Evolutionary conservation across 2,329 filamentous ascomycete species (phyloP).

Genomic region (Lomentospora prolificans): DNA sequence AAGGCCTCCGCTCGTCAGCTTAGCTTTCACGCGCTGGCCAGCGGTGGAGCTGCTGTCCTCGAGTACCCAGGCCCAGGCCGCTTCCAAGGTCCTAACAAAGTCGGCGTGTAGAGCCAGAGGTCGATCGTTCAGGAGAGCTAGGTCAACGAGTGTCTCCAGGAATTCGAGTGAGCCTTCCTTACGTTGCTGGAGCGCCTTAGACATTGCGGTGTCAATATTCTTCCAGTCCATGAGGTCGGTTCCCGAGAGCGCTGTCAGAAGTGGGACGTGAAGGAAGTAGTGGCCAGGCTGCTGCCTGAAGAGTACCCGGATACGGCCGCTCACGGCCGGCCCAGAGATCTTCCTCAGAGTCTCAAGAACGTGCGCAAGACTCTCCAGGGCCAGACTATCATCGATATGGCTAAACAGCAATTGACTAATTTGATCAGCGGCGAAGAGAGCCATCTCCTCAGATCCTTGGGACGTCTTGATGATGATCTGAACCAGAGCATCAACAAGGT

Average conservation of each 20-base stretch:
- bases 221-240: slow-evolving; percentile 54
- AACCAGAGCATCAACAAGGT: slow-evolving; percentile 51
- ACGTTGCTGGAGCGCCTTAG: slow-evolving; percentile 60
- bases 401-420: slow-evolving; percentile 48
- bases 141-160: slow-evolving; percentile 68
- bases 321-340: slow-evolving; percentile 44
- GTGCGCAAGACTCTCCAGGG: slow-evolving; percentile 52
- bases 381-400: slow-evolving; percentile 42
- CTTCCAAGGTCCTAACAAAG: slow-evolving; percentile 73
- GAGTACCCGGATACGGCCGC: slow-evolving; percentile 43
- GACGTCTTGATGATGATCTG: slow-evolving; percentile 54
- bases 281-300: slow-evolving; percentile 48
- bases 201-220: slow-evolving; percentile 60
- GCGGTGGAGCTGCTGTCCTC: slow-evolving; percentile 57
- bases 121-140: slow-evolving; percentile 67
- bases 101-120: slow-evolving; percentile 75
- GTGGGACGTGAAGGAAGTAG: slow-evolving; percentile 45
- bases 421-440: slow-evolving; percentile 48
- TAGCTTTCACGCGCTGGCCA: slow-evolving; percentile 63
- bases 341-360: slow-evolving; percentile 51
- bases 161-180: slow-evolving; percentile 68
- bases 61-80: slow-evolving; percentile 69
- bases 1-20: slow-evolving; percentile 33
- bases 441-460: slow-evolving; percentile 51
- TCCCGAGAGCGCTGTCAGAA: slow-evolving; percentile 46